phyloP scores from a whole-genome alignment of 345 rosid genomes.

The Pugionium dolabratum region DNA sequence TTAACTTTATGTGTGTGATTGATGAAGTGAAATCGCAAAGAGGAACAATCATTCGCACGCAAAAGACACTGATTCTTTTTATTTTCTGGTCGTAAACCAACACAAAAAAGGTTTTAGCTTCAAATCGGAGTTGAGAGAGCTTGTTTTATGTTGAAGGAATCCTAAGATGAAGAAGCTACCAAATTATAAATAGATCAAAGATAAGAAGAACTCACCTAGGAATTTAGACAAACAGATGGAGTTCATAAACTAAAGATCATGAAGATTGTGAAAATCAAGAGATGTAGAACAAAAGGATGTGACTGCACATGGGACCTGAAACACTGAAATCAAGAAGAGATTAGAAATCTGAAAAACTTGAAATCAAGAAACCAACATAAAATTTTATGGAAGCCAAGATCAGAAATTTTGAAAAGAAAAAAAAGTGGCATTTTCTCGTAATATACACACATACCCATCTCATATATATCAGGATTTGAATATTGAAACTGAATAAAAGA shows the following conservation, averaged over 20 bases:
- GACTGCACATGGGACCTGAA: too few species aligned
- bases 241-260: slow-evolving; percentile 19
- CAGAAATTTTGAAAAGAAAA: not conserved
- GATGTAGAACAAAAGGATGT: too few species aligned
- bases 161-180: slow-evolving; percentile 23
- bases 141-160: slow-evolving; percentile 39
- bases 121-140: slow-evolving; percentile 27
- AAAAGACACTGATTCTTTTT: slow-evolving; percentile 2
- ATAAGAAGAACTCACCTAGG: not conserved
- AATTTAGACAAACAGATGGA: slow-evolving; percentile 9
- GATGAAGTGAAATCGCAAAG: slow-evolving; percentile 14
- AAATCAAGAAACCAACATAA: slow-evolving; percentile 11
- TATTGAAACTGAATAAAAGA: too few species aligned
- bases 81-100: not conserved
- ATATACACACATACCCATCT: too few species aligned
- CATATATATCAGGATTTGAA: too few species aligned
- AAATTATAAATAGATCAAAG: slow-evolving; percentile 15
- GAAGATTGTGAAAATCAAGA: not conserved
- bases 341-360: slow-evolving; percentile 23
- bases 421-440: slow-evolving; percentile 19
- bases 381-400: slow-evolving; percentile 19
- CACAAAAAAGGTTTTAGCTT: slow-evolving; percentile 22
- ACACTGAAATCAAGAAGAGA: slow-evolving; percentile 12
- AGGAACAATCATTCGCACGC: slow-evolving; percentile 35
- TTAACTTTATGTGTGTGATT: slow-evolving; percentile 1